phyloP scores from a whole-genome alignment of 345 rosid species.

The Carallia pectinifolia region DNA sequence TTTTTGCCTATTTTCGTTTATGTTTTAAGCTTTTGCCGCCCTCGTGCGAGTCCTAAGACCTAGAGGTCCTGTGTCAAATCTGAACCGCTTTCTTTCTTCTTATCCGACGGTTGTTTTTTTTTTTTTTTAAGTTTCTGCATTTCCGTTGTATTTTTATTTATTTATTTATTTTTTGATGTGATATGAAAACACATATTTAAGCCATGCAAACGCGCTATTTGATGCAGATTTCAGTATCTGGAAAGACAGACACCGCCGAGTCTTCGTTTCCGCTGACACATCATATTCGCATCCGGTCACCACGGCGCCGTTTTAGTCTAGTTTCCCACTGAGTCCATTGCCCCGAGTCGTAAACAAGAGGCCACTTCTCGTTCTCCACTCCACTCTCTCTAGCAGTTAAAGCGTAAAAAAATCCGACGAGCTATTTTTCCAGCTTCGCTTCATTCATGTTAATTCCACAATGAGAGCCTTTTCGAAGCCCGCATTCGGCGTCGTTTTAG shows the following conservation, averaged over 20 bases:
- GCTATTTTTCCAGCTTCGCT: too few species aligned
- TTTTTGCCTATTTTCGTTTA: slow-evolving; percentile 5
- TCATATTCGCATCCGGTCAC: not conserved
- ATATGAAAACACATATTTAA: not conserved
- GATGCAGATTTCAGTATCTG: slow-evolving; percentile 34
- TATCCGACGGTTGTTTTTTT: slow-evolving; percentile 32
- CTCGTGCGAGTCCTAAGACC: slow-evolving; percentile 26
- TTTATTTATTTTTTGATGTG: slow-evolving; percentile 14
- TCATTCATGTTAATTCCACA: not conserved
- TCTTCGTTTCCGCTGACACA: slow-evolving; percentile 12
- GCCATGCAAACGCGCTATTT: slow-evolving; percentile 6
- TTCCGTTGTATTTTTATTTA: too few species aligned
- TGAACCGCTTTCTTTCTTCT: slow-evolving; percentile 17
- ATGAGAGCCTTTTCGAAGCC: slow-evolving; percentile 21
- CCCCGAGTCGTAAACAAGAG: too few species aligned
- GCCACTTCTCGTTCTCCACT: too few species aligned
- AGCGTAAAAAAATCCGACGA: too few species aligned
- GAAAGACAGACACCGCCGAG: not conserved
- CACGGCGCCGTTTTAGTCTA: not conserved
- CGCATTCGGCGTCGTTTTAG: slow-evolving; percentile 17
- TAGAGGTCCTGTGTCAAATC: slow-evolving; percentile 33
- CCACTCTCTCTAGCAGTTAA: too few species aligned
- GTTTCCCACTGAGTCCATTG: too few species aligned
- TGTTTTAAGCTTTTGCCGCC: slow-evolving; percentile 6
- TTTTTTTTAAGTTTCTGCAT: not conserved